A percentile compares a stretch with the other conserved stretches of the same genome.
These are phyloP conservation scores for Albifimbria verrucaria DNA, from an alignment of 2,329 filamentous ascomycete species.

Conservation along the genomic window DNA sequence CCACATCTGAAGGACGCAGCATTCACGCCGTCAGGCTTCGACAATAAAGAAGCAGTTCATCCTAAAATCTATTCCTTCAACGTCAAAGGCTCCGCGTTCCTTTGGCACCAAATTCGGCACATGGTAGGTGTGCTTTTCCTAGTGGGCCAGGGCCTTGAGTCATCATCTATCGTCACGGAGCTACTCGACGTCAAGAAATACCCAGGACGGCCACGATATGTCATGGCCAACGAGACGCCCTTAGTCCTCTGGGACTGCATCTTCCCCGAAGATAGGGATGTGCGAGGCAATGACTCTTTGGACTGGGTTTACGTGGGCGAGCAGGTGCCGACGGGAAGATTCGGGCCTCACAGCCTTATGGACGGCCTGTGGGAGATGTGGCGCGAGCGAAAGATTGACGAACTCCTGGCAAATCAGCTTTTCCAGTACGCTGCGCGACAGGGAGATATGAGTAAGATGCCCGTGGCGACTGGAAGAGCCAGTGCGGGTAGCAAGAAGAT, in stretches of 20 bases:
- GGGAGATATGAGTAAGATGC: conserved; percentile 17
- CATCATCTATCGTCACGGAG: conserved; percentile 66
- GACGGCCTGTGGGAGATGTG: conserved; percentile 79
- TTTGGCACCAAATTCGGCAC: conserved; percentile 97
- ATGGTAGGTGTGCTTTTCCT: conserved; percentile 93
- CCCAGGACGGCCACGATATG: conserved; percentile 78
- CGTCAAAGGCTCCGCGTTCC: conserved; percentile 84
- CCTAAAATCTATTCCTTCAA: conserved; percentile 83
- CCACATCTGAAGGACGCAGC: conserved; percentile 48
- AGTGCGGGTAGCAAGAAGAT: conserved; percentile 26
- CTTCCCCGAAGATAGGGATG: conserved; percentile 57
- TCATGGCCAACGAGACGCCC: conserved; percentile 86
- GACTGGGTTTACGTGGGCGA: conserved; percentile 80
- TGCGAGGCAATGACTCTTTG: conserved; percentile 41
- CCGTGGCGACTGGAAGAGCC: conserved; percentile 12
- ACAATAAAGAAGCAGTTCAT: conserved; percentile 15
- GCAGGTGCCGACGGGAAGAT: conserved; percentile 54
- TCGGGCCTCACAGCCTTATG: conserved; percentile 63
- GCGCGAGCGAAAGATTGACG: conserved; percentile 84
- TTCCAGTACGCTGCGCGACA: conserved; percentile 57
- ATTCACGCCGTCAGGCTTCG: conserved; percentile 23
- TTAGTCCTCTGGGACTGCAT: conserved; percentile 96
- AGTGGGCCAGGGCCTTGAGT: conserved; percentile 83
- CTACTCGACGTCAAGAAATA: conserved; percentile 70
- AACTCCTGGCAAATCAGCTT: conserved; percentile 73